phyloP scores from a whole-genome alignment of 345 rosid species.

The Moringa oleifera region DNA sequence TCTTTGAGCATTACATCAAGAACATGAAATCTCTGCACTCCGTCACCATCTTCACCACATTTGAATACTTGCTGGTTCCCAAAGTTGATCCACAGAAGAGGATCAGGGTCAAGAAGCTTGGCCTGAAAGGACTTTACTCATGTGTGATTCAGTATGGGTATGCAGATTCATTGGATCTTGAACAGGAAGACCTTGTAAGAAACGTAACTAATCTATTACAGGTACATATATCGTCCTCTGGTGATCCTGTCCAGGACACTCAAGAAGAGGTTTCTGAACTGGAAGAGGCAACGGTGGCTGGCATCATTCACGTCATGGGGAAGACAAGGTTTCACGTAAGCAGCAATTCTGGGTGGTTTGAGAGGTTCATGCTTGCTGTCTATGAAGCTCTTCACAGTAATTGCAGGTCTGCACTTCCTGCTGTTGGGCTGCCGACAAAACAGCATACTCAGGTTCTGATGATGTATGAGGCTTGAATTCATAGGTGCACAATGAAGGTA shows the following conservation, averaged over 20 bases:
- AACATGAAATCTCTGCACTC: slow-evolving; percentile 77
- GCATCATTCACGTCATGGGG: slow-evolving; percentile 50
- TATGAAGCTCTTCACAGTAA: slow-evolving; percentile 54
- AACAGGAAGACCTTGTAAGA: slow-evolving; percentile 39
- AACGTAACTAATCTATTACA: slow-evolving; percentile 38
- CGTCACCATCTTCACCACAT: slow-evolving; percentile 70
- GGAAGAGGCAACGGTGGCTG: slow-evolving; percentile 36
- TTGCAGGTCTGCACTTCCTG: slow-evolving; percentile 59
- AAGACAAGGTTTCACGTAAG: slow-evolving; percentile 53
- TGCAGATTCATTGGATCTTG: slow-evolving; percentile 50
- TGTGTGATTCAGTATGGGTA: slow-evolving; percentile 62
- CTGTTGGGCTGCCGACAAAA: slow-evolving; percentile 38
- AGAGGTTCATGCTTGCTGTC: slow-evolving; percentile 43
- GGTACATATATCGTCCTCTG: slow-evolving; percentile 15
- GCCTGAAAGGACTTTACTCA: slow-evolving; percentile 39
- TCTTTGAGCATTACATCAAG: slow-evolving; percentile 72
- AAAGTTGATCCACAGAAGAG: slow-evolving; percentile 49
- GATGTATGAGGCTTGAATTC: slow-evolving; percentile 58
- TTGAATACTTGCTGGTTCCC: slow-evolving; percentile 50
- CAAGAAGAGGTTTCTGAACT: slow-evolving; percentile 33
- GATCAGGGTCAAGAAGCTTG: slow-evolving; percentile 35
- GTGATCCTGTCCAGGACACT: slow-evolving; percentile 6
- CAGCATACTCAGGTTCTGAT: slow-evolving; percentile 57
- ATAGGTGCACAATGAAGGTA: too few relatives aligned
- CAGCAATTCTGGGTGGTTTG: slow-evolving; percentile 38